Conservation (phyloP, 1,139 yeast genomes). For the Hemisphaericaspora xylanilytica region DNA sequence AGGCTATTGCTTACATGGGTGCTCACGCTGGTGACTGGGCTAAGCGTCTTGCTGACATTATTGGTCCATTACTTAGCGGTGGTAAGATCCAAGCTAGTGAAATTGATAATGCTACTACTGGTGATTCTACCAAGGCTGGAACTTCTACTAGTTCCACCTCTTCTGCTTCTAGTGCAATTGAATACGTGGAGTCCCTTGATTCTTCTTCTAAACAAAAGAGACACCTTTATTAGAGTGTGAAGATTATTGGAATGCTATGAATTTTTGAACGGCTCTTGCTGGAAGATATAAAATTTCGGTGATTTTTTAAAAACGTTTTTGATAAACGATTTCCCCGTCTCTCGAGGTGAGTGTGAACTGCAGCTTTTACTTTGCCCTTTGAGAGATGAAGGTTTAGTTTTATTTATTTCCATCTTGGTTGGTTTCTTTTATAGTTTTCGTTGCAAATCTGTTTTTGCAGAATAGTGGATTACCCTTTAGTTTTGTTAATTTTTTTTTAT, state of each 20-base stretch:
- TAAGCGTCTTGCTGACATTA: constrained; percentile 27
- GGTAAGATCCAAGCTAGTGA: constrained; percentile 28
- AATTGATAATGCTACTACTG: constrained; percentile 21
- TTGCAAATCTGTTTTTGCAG: no score
- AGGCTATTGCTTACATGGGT: constrained; percentile 30
- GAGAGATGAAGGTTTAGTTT: no score
- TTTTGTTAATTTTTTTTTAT: no score
- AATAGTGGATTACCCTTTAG: no score
- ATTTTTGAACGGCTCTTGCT: background rate
- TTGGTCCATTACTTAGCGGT: constrained; percentile 20
- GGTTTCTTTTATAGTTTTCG: no score
- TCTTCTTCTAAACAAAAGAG: constrained; percentile 14
- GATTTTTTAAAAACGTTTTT: no score
- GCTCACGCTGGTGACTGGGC: constrained; percentile 32
- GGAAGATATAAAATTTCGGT: background rate
- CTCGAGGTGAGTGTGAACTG: no score
- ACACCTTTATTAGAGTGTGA: constrained; percentile 2
- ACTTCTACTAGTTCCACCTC: constrained; percentile 11
- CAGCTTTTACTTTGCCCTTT: no score
- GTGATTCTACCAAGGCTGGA: constrained; percentile 12
- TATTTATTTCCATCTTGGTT: no score
- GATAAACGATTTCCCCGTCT: no score
- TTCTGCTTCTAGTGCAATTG: constrained; percentile 11
- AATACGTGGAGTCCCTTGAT: constrained; percentile 18
- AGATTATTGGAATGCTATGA: background rate